Evolutionary conservation across 371 early-diverging fungal genomes (phyloP).

Genomic region (Rozella allomycis): DNA sequence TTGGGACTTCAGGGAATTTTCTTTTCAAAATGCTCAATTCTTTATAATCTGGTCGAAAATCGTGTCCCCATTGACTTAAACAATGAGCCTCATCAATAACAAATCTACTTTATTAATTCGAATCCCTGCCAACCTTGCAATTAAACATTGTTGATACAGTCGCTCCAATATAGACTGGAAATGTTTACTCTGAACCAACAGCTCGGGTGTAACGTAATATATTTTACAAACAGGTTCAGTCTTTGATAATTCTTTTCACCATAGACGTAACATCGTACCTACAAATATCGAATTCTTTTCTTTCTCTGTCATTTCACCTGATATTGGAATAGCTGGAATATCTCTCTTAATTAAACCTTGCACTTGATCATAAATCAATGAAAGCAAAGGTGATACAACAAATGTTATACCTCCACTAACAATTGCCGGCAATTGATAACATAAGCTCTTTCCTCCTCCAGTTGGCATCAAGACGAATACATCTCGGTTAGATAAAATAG

Average conservation of each 20-base stretch:
- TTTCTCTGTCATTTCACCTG: constrained; percentile 22
- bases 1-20: constrained; percentile 54
- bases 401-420: constrained; percentile 47
- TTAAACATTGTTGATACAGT: constrained; percentile 31
- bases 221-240: constrained; percentile 26
- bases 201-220: constrained; percentile 90
- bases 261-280: no score
- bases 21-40: constrained; percentile 36
- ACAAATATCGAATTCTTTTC: constrained; percentile 3
- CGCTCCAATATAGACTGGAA: constrained; percentile 33
- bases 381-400: constrained; percentile 89
- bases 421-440: constrained; percentile 91
- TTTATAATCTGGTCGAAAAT: constrained; percentile 73
- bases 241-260: constrained; percentile 22
- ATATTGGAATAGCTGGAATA: constrained; percentile 51
- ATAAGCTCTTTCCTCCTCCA: constrained; percentile 96
- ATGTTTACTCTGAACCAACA: constrained; percentile 46
- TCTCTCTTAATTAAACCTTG: constrained; percentile 47
- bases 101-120: constrained; percentile 31
- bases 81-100: constrained; percentile 99
- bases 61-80: constrained; percentile 91
- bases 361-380: constrained; percentile 96
- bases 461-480: constrained; percentile 99
- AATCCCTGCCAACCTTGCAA: constrained; percentile 31
- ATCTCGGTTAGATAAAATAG: constrained; percentile 64